A percentile compares a stretch with the other conserved stretches of the same genome.
Conservation (phyloP, 208 protist species). For the Crithidia fasciculata region DNA sequence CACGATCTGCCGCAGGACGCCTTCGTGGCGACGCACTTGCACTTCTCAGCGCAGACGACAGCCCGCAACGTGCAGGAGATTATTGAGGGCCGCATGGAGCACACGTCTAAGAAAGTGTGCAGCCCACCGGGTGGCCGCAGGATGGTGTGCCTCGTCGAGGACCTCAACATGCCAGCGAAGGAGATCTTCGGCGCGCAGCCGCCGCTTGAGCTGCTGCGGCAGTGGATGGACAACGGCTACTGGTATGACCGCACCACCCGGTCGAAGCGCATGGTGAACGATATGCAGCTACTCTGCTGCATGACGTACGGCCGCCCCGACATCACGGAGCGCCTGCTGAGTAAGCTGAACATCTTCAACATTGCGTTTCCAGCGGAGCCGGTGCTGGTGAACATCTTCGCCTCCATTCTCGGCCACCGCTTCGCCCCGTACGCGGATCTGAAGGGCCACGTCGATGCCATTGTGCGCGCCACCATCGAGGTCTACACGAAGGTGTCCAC, state of each 20-base stretch:
- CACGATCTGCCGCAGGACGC: conserved; percentile 72
- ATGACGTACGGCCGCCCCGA: conserved; percentile 97
- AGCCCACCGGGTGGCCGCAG: conserved; percentile 92
- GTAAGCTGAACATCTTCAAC: conserved; percentile 96
- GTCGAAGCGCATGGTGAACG: conserved; percentile 92
- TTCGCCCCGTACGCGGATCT: conserved; percentile 94
- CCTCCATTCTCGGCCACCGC: conserved; percentile 93
- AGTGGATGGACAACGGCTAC: conserved; percentile 97
- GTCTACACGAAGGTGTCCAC: conserved; percentile 93
- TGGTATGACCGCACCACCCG: conserved; percentile 98
- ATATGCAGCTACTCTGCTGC: conserved; percentile 97
- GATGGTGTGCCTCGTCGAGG: conserved; percentile 97
- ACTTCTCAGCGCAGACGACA: conserved; percentile 97
- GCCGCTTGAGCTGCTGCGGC: conserved; percentile 96
- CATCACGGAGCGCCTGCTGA: conserved; percentile 95
- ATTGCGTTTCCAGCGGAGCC: conserved; percentile 95
- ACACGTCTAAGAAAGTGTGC: conserved; percentile 97
- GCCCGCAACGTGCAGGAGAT: conserved; percentile 95
- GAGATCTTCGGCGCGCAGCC: conserved; percentile 98
- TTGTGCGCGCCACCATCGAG: conserved; percentile 96
- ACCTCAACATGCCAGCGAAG: conserved; percentile 98
- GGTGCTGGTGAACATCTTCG: conserved; percentile 96
- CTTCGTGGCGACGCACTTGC: conserved; percentile 92
- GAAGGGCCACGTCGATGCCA: conserved; percentile 85
- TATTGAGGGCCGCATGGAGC: conserved; percentile 96